phyloP scores from a whole-genome alignment of 495 filamentous ascomycete species.

The Trichoderma erinaceum region DNA sequence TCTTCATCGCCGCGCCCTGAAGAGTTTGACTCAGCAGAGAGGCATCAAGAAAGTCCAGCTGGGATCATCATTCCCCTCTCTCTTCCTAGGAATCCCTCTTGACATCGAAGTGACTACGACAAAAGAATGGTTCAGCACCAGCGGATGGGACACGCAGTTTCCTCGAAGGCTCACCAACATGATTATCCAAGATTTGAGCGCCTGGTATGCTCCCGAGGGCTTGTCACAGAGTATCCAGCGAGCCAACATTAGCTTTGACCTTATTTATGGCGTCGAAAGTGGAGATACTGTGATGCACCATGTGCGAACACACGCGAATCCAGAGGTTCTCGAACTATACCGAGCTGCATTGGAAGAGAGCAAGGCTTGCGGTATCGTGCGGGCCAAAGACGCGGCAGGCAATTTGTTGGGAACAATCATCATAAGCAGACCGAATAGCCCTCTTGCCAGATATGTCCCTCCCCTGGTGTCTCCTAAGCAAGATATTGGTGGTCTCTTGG shows the following conservation, averaged over 20 bases:
- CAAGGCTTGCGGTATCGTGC: slow-evolving; percentile 70
- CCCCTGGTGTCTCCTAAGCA: slow-evolving; percentile 48
- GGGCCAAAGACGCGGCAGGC: slow-evolving; percentile 65
- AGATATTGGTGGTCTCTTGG: slow-evolving; percentile 69
- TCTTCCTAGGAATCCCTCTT: slow-evolving; percentile 74
- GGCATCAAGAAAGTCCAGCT: slow-evolving; percentile 72
- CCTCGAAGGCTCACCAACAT: slow-evolving; percentile 54
- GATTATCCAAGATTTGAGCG: slow-evolving; percentile 55
- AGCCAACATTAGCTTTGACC: slow-evolving; percentile 64
- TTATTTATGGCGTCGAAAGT: slow-evolving; percentile 74
- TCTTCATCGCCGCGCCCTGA: slow-evolving; percentile 73
- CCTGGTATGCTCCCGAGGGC: slow-evolving; percentile 69
- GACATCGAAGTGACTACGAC: slow-evolving; percentile 43
- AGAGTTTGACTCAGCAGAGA: slow-evolving; percentile 54
- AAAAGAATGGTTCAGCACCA: slow-evolving; percentile 48
- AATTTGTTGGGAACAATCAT: slow-evolving; percentile 75
- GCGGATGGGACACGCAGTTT: slow-evolving; percentile 44
- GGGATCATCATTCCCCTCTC: slow-evolving; percentile 67
- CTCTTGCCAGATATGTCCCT: slow-evolving; percentile 64
- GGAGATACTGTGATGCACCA: slow-evolving; percentile 69
- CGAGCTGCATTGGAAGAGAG: slow-evolving; percentile 66
- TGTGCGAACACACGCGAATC: slow-evolving; percentile 65
- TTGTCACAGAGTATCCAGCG: slow-evolving; percentile 63
- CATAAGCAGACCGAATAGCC: slow-evolving; percentile 64
- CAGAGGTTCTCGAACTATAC: slow-evolving; percentile 80